Evolutionary conservation across 2,329 filamentous ascomycete genomes (phyloP).

Genomic region (Colletotrichum sp.): DNA sequence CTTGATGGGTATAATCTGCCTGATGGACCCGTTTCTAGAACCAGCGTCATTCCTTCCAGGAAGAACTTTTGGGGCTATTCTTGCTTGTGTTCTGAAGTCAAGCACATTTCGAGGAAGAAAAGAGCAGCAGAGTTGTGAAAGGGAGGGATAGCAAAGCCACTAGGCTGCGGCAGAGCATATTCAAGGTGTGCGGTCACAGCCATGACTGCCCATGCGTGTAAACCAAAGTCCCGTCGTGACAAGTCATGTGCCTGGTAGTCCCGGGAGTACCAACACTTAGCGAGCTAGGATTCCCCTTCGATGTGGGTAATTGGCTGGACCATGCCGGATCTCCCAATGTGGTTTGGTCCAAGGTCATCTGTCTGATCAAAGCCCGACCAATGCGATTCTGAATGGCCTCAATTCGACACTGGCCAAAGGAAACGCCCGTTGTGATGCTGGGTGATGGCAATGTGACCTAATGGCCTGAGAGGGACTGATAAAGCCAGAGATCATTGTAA

Average conservation of each 20-base stretch:
- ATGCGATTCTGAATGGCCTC: not conserved
- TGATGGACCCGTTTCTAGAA: not conserved
- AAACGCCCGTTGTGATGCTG: not conserved
- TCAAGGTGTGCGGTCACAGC: not conserved
- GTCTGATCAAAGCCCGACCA: not conserved
- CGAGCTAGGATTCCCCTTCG: not conserved
- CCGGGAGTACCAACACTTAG: not conserved
- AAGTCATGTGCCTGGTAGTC: conserved; percentile 10
- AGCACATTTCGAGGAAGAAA: not conserved
- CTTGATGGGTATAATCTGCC: conserved; percentile 4
- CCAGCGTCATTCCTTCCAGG: not conserved
- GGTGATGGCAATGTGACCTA: not conserved
- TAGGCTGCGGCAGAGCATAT: not conserved
- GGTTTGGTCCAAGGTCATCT: not conserved
- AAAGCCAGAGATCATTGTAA: not conserved
- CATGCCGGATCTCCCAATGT: not conserved
- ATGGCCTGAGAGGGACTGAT: not conserved
- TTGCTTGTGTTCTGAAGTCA: not conserved
- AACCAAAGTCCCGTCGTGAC: conserved; percentile 20
- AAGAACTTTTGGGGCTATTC: conserved; percentile 15
- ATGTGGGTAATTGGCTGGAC: not conserved
- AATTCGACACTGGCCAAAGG: not conserved
- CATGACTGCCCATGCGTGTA: not conserved
- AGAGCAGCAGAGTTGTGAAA: not conserved
- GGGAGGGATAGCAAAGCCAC: not conserved